These are phyloP conservation scores for Mitragyna speciosa DNA, from an alignment of 257 asterid species.

Conservation along the genomic window DNA sequence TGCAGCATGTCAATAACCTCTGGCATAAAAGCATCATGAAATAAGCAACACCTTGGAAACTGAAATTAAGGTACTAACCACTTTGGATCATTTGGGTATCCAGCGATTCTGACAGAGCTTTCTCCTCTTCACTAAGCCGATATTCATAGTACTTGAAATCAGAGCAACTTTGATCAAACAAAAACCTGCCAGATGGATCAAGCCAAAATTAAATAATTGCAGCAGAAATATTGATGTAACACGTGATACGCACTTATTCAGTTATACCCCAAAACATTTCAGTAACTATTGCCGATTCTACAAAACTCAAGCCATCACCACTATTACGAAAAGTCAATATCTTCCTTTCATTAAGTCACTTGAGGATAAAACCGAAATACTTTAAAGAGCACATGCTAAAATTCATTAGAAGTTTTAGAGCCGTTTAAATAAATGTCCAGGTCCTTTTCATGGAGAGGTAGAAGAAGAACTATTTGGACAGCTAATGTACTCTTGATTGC, in stretches of 20 bases:
- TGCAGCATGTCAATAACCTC: neutral
- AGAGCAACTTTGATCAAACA: conserved; percentile 70
- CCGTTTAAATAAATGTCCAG: neutral
- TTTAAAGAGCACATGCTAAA: neutral
- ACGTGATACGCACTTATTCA: neutral
- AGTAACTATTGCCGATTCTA: neutral
- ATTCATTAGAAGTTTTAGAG: neutral
- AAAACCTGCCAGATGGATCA: conserved; percentile 47
- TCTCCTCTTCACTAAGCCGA: conserved; percentile 70
- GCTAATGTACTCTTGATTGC: neutral
- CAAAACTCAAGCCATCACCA: conserved; percentile 3
- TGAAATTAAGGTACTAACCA: conserved; percentile 43
- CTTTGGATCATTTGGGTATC: conserved; percentile 48
- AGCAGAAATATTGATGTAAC: neutral
- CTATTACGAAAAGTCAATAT: neutral
- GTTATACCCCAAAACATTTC: neutral
- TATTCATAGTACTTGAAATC: conserved; percentile 86
- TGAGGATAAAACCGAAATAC: no score
- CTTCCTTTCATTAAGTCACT: neutral
- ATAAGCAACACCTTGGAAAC: neutral
- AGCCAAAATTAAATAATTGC: neutral
- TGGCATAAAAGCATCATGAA: neutral
- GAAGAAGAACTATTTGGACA: neutral
- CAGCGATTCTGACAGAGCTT: conserved; percentile 52
- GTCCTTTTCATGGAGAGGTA: neutral